Evolutionary conservation across 768 basidiomycete species (phyloP), one percentile per base, ranked within the genome.

Genomic region (Collybia sordida): DNA sequence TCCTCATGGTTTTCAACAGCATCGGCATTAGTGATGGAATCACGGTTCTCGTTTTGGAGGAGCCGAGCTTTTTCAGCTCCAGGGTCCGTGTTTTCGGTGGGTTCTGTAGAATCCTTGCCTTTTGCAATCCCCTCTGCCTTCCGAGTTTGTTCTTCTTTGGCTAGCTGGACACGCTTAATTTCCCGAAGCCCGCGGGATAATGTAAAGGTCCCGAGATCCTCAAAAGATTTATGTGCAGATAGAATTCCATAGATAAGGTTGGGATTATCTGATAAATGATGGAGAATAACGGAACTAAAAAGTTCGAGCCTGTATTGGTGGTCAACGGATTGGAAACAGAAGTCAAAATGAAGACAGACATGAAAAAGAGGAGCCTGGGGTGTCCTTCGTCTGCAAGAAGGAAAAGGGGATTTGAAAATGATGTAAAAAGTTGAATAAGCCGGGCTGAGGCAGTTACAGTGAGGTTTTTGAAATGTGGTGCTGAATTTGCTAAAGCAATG

Each of bases 361-460:
- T 86, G 65, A 93, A 97, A 69, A 90, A 98, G 25, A 98, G 77
- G 24, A 98, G 70, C 53, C 97, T 73, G 1, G 97, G 97, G 62
- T 98, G 93, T 6, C 95, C 93, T 67, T 98, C 97, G 54, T 98
- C 97, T 2, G 90, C 86, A 17, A 99, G 70, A 27, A 98, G 71
- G 67, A 98, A 98, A 2, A 84, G 71, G 0, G 97, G 91, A 51
- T 87, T 91, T 4, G 93, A 86, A 64, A 99, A 96, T 0, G 96
- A 92, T 23, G 81, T 86, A 69, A 97, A 93, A 5, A 98, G 79
- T 66, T 97, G 93, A 28, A 95, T 64, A 6, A 99, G 76, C 15
- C 90, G 80, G 4, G 90, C 88, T 3, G 93, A 88, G 11, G 93
- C 84, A 25, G 85, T 83, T 42, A 93, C 81, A 35, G 85, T 85